A percentile compares a stretch with the other conserved stretches of the same genome.
Conservation (phyloP, 192 early-diverging fungal species). For the Coemansia asiatica region DNA sequence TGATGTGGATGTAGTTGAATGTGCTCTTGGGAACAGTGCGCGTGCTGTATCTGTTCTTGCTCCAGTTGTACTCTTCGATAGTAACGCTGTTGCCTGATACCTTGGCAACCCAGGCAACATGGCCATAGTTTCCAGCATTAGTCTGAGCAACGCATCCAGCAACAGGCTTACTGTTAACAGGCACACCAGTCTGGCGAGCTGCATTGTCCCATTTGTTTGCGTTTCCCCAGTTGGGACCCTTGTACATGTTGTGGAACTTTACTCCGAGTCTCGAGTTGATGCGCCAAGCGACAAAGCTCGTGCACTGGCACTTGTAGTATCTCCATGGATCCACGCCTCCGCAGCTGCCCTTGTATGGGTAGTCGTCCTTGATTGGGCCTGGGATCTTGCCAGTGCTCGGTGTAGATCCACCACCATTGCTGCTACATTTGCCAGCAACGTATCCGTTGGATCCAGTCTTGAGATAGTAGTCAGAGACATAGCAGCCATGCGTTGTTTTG, state of each 20-base stretch:
- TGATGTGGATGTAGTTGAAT: no score
- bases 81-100: constrained; percentile 12
- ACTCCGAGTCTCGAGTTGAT: constrained; percentile 45
- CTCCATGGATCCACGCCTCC: constrained; percentile 30
- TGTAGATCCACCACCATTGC: constrained; percentile 6
- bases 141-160: constrained; percentile 17
- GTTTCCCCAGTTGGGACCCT: constrained; percentile 27
- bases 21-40: no score
- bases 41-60: no score
- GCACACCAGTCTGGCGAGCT: constrained; percentile 20
- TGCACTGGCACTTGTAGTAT: constrained; percentile 49
- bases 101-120: constrained; percentile 27
- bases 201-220: constrained; percentile 21
- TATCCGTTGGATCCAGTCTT: constrained; percentile 38
- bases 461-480: constrained; percentile 50
- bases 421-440: constrained; percentile 22
- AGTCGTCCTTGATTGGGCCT: constrained; percentile 47
- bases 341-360: constrained; percentile 35
- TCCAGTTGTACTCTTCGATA: constrained; percentile 28
- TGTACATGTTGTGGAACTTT: constrained; percentile 14
- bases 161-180: constrained; percentile 23
- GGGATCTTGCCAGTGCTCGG: constrained; percentile 18
- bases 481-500: constrained; percentile 51
- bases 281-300: constrained; percentile 47
- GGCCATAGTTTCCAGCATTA: neutral